phyloP scores from a whole-genome alignment of 2,329 filamentous ascomycete genomes.

The Colletotrichum eremochloae region DNA sequence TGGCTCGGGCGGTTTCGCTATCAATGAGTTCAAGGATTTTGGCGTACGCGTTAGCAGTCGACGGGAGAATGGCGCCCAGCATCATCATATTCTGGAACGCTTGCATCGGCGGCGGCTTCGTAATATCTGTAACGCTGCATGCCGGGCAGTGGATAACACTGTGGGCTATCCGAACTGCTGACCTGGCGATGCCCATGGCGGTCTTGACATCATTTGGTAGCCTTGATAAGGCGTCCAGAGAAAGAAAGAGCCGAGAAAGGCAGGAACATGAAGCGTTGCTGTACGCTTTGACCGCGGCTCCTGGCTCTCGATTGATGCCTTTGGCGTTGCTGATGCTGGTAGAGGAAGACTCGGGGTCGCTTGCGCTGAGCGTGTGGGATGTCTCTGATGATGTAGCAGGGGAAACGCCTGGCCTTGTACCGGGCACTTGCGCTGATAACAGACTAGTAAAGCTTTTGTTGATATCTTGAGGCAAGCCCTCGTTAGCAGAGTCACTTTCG shows the following conservation, averaged over 20 bases:
- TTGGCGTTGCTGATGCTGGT: background rate
- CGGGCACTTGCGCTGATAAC: constrained; percentile 31
- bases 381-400: constrained; percentile 24
- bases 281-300: constrained; percentile 24
- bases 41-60: constrained; percentile 69
- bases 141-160: constrained; percentile 63
- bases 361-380: constrained; percentile 26
- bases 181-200: constrained; percentile 63
- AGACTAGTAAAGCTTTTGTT: constrained; percentile 37
- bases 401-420: constrained; percentile 13
- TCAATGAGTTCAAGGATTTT: constrained; percentile 68
- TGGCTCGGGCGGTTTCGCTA: constrained; percentile 60
- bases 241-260: constrained; percentile 63
- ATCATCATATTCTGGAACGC: constrained; percentile 71
- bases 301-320: background rate
- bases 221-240: constrained; percentile 63
- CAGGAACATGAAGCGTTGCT: constrained; percentile 59
- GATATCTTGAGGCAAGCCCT: constrained; percentile 49
- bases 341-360: constrained; percentile 22
- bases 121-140: constrained; percentile 59
- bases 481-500: constrained; percentile 47
- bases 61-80: constrained; percentile 68
- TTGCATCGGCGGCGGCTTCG: constrained; percentile 58
- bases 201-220: constrained; percentile 60
- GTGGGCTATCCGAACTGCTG: constrained; percentile 63